Evolutionary conservation across 805 yeast genomes (phyloP).

Genomic region (Yarrowia osloensis): DNA sequence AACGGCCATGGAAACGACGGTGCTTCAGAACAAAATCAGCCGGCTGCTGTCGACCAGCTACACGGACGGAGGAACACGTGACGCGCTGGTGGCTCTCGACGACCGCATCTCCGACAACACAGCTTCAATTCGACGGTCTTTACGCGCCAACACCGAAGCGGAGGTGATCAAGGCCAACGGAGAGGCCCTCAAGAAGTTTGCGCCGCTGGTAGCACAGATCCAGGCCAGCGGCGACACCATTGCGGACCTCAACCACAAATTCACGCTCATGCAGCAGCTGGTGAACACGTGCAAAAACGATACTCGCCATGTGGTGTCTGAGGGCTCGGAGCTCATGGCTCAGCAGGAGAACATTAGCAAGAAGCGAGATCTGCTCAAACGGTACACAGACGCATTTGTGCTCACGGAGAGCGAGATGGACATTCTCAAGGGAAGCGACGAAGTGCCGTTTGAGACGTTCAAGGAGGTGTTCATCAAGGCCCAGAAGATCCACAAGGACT

Average conservation of each 20-base stretch:
- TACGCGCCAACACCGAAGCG: conserved; percentile 42
- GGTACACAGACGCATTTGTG: conserved; percentile 59
- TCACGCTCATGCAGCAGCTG: conserved; percentile 36
- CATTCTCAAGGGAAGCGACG: conserved; percentile 46
- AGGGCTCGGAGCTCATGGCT: conserved; percentile 37
- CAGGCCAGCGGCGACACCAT: conserved; percentile 37
- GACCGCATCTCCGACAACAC: conserved; percentile 40
- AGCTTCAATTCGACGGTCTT: conserved; percentile 41
- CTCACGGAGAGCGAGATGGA: conserved; percentile 72
- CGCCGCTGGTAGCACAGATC: conserved; percentile 40
- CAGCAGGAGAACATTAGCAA: conserved; percentile 35
- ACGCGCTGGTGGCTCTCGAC: conserved; percentile 42
- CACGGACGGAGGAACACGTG: conserved; percentile 40
- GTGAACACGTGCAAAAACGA: conserved; percentile 35
- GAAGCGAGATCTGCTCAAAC: conserved; percentile 39
- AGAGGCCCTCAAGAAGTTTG: conserved; percentile 42
- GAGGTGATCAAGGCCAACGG: conserved; percentile 42
- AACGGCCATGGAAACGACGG: conserved; percentile 17
- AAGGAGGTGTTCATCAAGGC: conserved; percentile 59
- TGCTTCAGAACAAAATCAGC: conserved; percentile 37
- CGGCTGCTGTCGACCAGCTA: conserved; percentile 42
- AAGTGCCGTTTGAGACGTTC: conserved; percentile 45
- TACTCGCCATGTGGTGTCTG: conserved; percentile 39
- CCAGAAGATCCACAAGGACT: conserved; percentile 62
- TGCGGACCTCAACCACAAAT: conserved; percentile 32